Evolutionary conservation across 768 basidiomycete genomes (phyloP), one percentile per base, ranked within the genome.

Genomic region (Trametopsis cervina): DNA sequence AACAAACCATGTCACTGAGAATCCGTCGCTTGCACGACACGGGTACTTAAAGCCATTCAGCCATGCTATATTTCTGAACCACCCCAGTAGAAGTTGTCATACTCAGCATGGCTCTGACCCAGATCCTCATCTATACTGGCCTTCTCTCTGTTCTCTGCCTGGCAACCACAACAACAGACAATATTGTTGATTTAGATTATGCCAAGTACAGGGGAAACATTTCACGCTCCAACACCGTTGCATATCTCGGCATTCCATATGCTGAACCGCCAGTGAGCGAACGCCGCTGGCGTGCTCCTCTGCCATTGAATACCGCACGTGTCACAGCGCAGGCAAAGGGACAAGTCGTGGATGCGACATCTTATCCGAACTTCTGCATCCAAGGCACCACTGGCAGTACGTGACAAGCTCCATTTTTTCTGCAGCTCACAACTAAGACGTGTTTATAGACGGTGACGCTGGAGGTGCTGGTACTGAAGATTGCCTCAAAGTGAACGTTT

Each of bases 391-490:
- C 67, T 0, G 73, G 74, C 49, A 58, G 76, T 75, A 46, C 47
- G 67, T 52, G 15, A 15, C 15, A n/a, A n/a, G n/a, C n/a, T n/a
- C n/a, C n/a, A n/a, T n/a, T n/a, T n/a, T n/a, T n/a, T n/a, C n/a
- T n/a, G n/a, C n/a, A n/a, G n/a, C n/a, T n/a, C n/a, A n/a, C n/a
- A n/a, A n/a, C n/a, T n/a, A n/a, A n/a, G n/a, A n/a, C n/a, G n/a
- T n/a, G n/a, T n/a, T n/a, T 12, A 24, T 35, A 80, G 76, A 40
- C 17, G 76, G 75, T 7, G 80, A 80, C 55, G 70, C 74, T 20
- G 80, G 81, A 41, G 80, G 81, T 23, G 78, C 78, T 12, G 81
- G 83, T 11, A 76, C 74, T 37, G 81, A 84, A 62, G 81, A 83
- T 52, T 84, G 80, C 52, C 61, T 84, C 26, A 82, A 83, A 41